A percentile compares a stretch with the other conserved stretches of the same genome.
phyloP scores from a whole-genome alignment of 768 basidiomycete species.

The Guyanaporus albipodus region DNA sequence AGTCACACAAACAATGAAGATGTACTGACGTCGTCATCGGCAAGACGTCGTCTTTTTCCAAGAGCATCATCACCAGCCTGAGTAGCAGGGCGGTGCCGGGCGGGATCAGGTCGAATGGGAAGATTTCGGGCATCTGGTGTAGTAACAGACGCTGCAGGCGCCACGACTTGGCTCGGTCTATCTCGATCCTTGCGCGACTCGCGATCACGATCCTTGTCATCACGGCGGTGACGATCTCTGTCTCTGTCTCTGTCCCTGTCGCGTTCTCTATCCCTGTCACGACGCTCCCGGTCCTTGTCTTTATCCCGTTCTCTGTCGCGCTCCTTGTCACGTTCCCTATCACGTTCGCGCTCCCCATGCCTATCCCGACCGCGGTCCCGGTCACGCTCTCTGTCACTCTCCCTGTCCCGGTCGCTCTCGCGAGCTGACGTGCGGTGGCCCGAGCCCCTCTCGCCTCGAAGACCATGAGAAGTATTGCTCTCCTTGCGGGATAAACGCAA shows the following conservation, averaged over 20 bases:
- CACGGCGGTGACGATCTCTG: conserved; percentile 48
- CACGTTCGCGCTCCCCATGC: conserved; percentile 45
- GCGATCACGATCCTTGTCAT: conserved; percentile 63
- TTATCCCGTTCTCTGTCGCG: conserved; percentile 35
- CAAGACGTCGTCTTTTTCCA: conserved; percentile 65
- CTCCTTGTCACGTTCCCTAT: conserved; percentile 44
- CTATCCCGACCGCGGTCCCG: conserved; percentile 45
- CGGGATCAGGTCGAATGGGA: conserved; percentile 56
- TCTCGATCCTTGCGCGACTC: conserved; percentile 62
- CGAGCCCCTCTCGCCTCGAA: conserved; percentile 45
- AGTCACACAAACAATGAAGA: neutral
- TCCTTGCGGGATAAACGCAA: conserved; percentile 39
- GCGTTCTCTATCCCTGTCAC: conserved; percentile 44
- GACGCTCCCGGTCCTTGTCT: conserved; percentile 39
- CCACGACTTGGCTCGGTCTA: conserved; percentile 32
- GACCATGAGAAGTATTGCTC: conserved; percentile 50
- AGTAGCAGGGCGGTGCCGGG: conserved; percentile 48
- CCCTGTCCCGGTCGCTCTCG: conserved; percentile 38
- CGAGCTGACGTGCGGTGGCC: conserved; percentile 37
- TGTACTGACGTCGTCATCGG: conserved; percentile 69
- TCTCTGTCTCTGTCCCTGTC: conserved; percentile 45
- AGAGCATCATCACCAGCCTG: conserved; percentile 57
- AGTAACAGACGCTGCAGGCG: conserved; percentile 27
- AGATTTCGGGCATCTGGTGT: conserved; percentile 51
- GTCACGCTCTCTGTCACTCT: conserved; percentile 46